These are phyloP conservation scores for Excoecaria agallocha DNA, from an alignment of 345 rosid species.

Conservation along the genomic window DNA sequence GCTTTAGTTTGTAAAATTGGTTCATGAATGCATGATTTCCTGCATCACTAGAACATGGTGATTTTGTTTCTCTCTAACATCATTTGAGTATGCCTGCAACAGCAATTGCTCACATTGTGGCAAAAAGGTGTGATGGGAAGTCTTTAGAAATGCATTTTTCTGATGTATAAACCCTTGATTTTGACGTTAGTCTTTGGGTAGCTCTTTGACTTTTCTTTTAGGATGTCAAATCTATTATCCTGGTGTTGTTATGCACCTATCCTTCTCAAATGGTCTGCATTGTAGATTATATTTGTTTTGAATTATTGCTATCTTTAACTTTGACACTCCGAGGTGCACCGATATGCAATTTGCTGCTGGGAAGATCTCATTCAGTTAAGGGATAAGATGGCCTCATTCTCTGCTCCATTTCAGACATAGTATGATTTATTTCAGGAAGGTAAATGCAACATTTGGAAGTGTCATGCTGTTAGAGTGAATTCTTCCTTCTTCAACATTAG, in stretches of 20 bases:
- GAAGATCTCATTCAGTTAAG: slow-evolving; percentile 85
- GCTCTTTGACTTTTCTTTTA: slow-evolving; percentile 34
- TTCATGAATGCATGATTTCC: slow-evolving; percentile 30
- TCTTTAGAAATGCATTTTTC: slow-evolving; percentile 40
- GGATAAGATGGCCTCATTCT: slow-evolving; percentile 88
- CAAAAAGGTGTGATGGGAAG: slow-evolving; percentile 61
- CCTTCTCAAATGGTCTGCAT: slow-evolving; percentile 31
- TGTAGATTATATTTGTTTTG: slow-evolving; percentile 40
- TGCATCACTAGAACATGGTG: slow-evolving; percentile 34
- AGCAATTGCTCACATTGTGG: slow-evolving; percentile 61
- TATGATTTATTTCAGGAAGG: slow-evolving; percentile 88
- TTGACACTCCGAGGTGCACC: slow-evolving; percentile 71
- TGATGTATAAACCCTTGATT: slow-evolving; percentile 37
- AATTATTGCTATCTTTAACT: slow-evolving; percentile 45
- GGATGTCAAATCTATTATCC: slow-evolving; percentile 25
- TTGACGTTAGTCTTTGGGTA: slow-evolving; percentile 29
- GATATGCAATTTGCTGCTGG: slow-evolving; percentile 89
- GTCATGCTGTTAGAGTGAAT: slow-evolving; percentile 74
- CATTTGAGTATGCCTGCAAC: slow-evolving; percentile 66
- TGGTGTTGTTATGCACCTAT: slow-evolving; percentile 25
- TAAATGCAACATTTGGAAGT: slow-evolving; percentile 85
- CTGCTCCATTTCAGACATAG: slow-evolving; percentile 76
- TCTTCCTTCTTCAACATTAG: slow-evolving; percentile 57
- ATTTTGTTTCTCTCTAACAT: slow-evolving; percentile 56
- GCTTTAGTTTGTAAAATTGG: slow-evolving; percentile 28